Base-by-base conservation (phyloP, 805 yeast genomes). In the Zygosaccharomyces pseudorouxii region DNA sequence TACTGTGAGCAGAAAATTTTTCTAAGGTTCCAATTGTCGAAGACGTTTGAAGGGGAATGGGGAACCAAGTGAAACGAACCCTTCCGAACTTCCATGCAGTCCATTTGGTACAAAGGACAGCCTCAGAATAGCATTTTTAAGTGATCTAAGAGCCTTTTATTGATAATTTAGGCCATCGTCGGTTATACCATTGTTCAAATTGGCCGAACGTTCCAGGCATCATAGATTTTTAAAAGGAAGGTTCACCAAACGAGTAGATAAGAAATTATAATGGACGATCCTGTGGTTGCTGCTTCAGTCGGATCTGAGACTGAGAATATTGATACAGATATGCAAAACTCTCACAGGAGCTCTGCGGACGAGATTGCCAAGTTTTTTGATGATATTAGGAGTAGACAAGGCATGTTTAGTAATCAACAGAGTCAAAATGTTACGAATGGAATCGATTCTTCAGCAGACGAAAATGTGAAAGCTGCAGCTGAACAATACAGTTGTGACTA, bases 401-500 rank as follows among this genome's bases (percentile, higher is more conserved):
- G 42, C 18, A 42, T 20, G 19, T 28, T 43, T 11, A 23, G 25
- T 14, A 45, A 38, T 28, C 31, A 42, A 14, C 50, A 47, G 25
- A 33, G 16, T 20, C 36, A 41, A 11, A 25, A 19, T 2, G 25
- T 20, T 29, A 16, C 27, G 8, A 3, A 25, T 8, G 28, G 20
- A 11, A 38, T 23, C n/a, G 28, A 16, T 33, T 31, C 28, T 11
- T 37, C 30, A 7, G 20, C 31, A 8, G 30, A 29, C n/a, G 27
- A 38, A 11, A 25, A 14, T 30, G n/a, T 19, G 30, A 14, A 6
- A 11, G 20, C 30, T 4, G 28, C 18, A 2, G 40, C 29, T 16
- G 46, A 48, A 23, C 46, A 36, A n/a, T 55, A 54, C 14, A 49
- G 54, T 16, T 40, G 48, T 2, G 57, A 59, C 47, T 62, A 54